Conservation (phyloP, 345 rosid species). For the Lumnitzera littorea region DNA sequence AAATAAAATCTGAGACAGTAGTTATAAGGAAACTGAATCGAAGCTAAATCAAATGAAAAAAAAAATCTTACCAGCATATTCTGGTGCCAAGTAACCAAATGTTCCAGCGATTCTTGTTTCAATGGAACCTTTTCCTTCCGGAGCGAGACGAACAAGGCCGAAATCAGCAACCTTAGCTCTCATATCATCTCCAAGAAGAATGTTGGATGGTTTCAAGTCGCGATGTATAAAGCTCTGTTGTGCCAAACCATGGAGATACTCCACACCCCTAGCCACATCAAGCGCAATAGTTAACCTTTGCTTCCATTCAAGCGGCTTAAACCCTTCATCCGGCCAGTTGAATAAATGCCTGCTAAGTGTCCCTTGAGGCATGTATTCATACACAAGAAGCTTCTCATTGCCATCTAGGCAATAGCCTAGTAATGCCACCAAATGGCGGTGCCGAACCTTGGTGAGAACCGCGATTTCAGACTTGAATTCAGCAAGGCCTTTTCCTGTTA, state of each 20-base stretch:
- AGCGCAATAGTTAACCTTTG: conserved; percentile 70
- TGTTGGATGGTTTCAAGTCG: conserved; percentile 87
- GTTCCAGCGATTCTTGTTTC: conserved; percentile 91
- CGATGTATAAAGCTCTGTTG: conserved; percentile 92
- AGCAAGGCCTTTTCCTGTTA: conserved; percentile 54
- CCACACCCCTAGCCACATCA: conserved; percentile 93
- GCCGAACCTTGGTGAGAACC: conserved; percentile 78
- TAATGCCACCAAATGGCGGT: conserved; percentile 74
- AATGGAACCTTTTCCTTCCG: conserved; percentile 73
- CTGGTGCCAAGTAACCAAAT: conserved; percentile 92
- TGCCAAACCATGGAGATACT: conserved; percentile 80
- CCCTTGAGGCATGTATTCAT: conserved; percentile 87
- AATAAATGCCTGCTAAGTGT: conserved; percentile 62
- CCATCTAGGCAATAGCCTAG: conserved; percentile 92
- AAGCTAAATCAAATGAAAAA: no score
- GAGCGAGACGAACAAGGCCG: conserved; percentile 90
- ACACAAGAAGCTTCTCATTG: conserved; percentile 79
- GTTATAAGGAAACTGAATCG: no score
- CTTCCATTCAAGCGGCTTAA: conserved; percentile 70
- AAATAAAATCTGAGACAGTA: no score
- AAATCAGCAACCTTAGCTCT: conserved; percentile 90
- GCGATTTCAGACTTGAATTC: conserved; percentile 83
- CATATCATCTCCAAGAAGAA: conserved; percentile 86
- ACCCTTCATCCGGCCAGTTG: conserved; percentile 56
- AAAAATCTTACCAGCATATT: conserved; percentile 64